Evolutionary conservation across 179 eudicot genomes (phyloP).

Genomic region (Silene noctiflora): DNA sequence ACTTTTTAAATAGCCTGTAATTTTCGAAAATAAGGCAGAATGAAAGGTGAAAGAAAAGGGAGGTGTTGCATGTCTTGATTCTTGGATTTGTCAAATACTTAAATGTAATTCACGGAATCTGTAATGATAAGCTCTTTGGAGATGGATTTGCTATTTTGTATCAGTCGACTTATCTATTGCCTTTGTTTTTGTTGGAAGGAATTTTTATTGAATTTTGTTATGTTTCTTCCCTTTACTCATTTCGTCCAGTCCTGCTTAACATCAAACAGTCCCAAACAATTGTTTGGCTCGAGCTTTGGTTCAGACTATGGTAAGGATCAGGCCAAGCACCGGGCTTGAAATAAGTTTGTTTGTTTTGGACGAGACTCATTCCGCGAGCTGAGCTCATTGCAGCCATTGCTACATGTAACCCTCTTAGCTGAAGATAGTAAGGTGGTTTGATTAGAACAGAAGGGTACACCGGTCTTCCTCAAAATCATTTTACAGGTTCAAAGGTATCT

Average conservation of each 20-base stretch:
- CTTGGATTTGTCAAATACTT: conserved; percentile 16
- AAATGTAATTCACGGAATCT: conserved; percentile 23
- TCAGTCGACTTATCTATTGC: neutral
- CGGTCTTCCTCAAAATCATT: too few species aligned
- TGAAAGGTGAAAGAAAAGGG: conserved; percentile 13
- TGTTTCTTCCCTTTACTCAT: neutral
- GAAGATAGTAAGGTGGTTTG: too few species aligned
- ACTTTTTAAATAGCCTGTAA: conserved; percentile 12
- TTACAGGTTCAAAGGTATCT: too few species aligned
- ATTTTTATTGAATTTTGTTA: neutral
- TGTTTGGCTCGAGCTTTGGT: neutral
- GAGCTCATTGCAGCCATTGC: neutral
- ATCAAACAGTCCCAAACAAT: neutral
- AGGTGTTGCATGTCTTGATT: conserved; percentile 24
- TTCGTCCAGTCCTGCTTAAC: neutral
- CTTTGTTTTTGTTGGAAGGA: neutral
- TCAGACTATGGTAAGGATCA: neutral
- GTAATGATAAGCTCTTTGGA: conserved; percentile 21
- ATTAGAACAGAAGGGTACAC: too few species aligned
- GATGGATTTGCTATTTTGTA: conserved; percentile 16
- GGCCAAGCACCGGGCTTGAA: neutral
- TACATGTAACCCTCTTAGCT: neutral
- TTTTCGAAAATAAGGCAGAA: conserved; percentile 27
- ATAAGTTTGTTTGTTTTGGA: neutral
- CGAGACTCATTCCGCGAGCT: neutral